Conservation (phyloP, 495 filamentous ascomycete genomes). For the Talaromyces stipitatus region DNA sequence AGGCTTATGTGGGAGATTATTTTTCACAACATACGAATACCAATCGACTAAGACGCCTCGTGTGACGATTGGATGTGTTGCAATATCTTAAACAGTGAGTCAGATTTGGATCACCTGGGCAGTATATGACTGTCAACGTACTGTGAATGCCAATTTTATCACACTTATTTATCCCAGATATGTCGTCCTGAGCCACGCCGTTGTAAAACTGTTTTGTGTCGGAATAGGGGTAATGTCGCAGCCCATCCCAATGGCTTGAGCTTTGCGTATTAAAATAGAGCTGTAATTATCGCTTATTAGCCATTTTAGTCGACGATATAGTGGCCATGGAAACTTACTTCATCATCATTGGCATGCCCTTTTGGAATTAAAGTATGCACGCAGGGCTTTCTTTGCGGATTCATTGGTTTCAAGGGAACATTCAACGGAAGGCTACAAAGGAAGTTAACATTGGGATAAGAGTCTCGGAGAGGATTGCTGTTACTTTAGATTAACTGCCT, state of each 20-base stretch:
- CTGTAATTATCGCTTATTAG: neutral
- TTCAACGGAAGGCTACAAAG: slow-evolving; percentile 9
- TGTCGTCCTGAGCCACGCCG: slow-evolving; percentile 42
- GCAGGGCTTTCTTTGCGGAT: slow-evolving; percentile 10
- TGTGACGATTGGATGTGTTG: slow-evolving; percentile 7
- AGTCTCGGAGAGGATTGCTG: neutral
- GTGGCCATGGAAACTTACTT: neutral
- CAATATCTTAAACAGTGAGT: slow-evolving; percentile 5
- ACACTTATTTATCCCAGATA: slow-evolving; percentile 15
- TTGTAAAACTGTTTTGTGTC: slow-evolving; percentile 42
- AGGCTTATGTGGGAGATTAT: slow-evolving; percentile 14
- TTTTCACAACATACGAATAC: slow-evolving; percentile 29
- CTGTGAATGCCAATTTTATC: slow-evolving; percentile 8
- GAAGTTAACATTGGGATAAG: neutral
- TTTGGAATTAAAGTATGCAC: slow-evolving; percentile 7
- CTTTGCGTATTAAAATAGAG: slow-evolving; percentile 43
- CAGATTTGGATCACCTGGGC: too few species aligned
- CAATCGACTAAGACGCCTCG: slow-evolving; percentile 39
- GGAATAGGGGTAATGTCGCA: slow-evolving; percentile 22
- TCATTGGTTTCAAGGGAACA: slow-evolving; percentile 11
- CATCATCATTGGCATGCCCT: slow-evolving; percentile 11
- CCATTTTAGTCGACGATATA: too few species aligned
- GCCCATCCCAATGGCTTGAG: slow-evolving; percentile 38
- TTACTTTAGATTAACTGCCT: slow-evolving; percentile 13
- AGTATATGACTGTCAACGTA: neutral